These are phyloP conservation scores for Aspergillus cavernicola DNA, from an alignment of 495 filamentous ascomycete genomes.

Conservation along the genomic window DNA sequence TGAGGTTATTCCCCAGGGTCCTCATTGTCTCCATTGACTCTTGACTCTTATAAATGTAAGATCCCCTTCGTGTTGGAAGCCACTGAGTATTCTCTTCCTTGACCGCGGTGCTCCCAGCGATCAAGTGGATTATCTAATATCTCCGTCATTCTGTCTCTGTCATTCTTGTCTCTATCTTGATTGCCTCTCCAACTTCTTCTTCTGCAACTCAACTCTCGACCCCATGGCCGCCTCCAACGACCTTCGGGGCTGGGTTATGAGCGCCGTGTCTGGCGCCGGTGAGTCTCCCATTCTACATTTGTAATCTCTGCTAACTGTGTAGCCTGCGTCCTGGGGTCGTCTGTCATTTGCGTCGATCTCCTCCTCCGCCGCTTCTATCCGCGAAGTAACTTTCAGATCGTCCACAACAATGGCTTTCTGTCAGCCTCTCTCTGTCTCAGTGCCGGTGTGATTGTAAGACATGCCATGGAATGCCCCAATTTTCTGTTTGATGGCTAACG, in stretches of 20 bases:
- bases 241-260: conserved; percentile 91
- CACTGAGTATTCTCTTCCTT: no score
- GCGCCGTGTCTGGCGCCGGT: conserved; percentile 77
- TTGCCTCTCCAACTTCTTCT: neutral
- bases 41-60: neutral
- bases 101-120: no score
- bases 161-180: no score
- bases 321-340: conserved; percentile 80
- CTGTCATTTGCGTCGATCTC: conserved; percentile 83
- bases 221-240: conserved; percentile 65
- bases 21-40: neutral
- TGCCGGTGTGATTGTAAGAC: conserved; percentile 92
- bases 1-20: neutral
- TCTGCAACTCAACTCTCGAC: conserved; percentile 10
- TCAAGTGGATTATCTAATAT: conserved; percentile 13
- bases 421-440: conserved; percentile 86
- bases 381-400: conserved; percentile 76
- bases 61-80: no score
- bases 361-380: conserved; percentile 66
- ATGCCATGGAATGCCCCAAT: neutral
- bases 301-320: conserved; percentile 6
- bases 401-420: conserved; percentile 83
- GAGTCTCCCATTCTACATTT: conserved; percentile 21
- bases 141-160: conserved; percentile 9
- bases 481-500: neutral